phyloP scores from a whole-genome alignment of 805 yeast species.

The Priceomyces medius region DNA sequence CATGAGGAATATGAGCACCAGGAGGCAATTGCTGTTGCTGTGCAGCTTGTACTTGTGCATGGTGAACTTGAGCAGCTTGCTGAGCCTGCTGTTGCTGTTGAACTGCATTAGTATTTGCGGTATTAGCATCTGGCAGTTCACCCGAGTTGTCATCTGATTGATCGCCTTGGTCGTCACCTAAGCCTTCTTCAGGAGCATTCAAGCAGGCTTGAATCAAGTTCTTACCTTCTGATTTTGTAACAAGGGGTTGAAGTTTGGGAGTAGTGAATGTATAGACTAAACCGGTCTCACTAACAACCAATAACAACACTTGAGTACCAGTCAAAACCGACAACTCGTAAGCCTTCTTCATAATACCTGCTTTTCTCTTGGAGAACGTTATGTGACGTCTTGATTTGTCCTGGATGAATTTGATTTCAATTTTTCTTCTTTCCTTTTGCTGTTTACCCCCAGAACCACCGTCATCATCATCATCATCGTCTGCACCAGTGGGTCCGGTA shows the following conservation, averaged over 20 bases:
- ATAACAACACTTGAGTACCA: constrained; percentile 91
- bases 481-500: constrained; percentile 28
- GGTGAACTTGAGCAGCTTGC: constrained; percentile 18
- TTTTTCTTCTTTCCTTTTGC: constrained; percentile 72
- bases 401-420: constrained; percentile 95
- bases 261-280: constrained; percentile 97
- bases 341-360: constrained; percentile 99
- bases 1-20: constrained; percentile 41
- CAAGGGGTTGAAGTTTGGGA: constrained; percentile 97
- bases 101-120: constrained; percentile 21
- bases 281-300: constrained; percentile 98
- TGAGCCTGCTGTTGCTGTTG: constrained; percentile 28
- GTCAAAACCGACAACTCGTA: constrained; percentile 94
- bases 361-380: constrained; percentile 96
- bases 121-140: constrained; percentile 41
- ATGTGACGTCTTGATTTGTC: constrained; percentile 98
- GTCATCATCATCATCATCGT: constrained; percentile 55
- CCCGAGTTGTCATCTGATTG: constrained; percentile 49
- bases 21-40: constrained; percentile 39
- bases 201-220: constrained; percentile 94
- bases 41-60: constrained; percentile 26
- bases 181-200: constrained; percentile 90
- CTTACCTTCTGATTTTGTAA: constrained; percentile 96
- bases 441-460: constrained; percentile 46
- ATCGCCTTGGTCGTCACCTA: constrained; percentile 60